Base-by-base conservation (phyloP, 495 filamentous ascomycete genomes). In the Aspergillus mulundensis region DNA sequence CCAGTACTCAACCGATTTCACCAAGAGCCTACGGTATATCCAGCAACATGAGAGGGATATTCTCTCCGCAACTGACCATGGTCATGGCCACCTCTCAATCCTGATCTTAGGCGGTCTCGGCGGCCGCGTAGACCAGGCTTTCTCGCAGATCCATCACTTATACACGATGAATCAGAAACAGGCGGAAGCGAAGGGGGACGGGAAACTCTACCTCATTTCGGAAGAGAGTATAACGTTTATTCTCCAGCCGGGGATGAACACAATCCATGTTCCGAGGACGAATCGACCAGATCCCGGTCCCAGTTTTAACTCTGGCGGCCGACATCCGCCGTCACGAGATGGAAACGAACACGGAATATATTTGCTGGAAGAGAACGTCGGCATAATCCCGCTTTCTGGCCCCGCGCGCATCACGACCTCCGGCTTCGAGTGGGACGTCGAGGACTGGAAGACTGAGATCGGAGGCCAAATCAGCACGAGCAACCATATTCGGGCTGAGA, bases 401-500 rank as follows among this genome's bases (percentile, higher is more conserved):
- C 84, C 85, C 5, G 84, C 88, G 36, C 57, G 77, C 2, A 88
- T 98, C 58, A 87, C 81, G 2, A 95, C 90, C 0, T 67, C 72
- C 0, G 94, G 94, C 0, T 73, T 98, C 42, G 84, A 93, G 64
- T 98, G 94, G 93, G 90, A 98, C 70, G 87, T 98, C 1, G 58
- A 77, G 54, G 74, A 87, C 51, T 93, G 90, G 88, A 70, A 77
- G 57, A 96, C 91, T 0, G 77, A 82, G 61, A 91, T 97, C 69
- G 94, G 93, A 0, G 84, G 84, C 0, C 83, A 87, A 62, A 71
- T 98, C 57, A 96, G 91, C 63, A 97, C 94, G 43, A 98, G 94
- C 69, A 98, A 98, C 72, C 88, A 92, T 63, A 81, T 95, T 24
- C 71, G 72, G 32, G 75, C 74, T 45, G 72, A 81, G 10, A 59